Base-by-base conservation (phyloP, 805 yeast genomes). In the Sugiyamaella chiloensis region DNA sequence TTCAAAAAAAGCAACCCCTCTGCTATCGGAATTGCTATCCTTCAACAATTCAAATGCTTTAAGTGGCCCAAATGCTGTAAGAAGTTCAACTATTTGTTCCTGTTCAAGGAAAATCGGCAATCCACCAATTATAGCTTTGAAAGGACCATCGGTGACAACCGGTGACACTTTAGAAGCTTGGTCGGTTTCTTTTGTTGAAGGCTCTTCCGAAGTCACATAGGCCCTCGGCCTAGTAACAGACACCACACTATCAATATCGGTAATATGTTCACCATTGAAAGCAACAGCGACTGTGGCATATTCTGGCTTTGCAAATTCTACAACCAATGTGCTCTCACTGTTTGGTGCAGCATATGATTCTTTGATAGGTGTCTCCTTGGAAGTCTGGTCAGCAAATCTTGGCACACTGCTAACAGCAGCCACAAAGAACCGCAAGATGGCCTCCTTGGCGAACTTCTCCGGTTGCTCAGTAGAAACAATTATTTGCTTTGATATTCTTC, bases 1-100 rank as follows among this genome's bases (percentile, higher is more conserved):
- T 48, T 79, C 80, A 26, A 75, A 75, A 65, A 82, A 82, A 2
- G 79, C 83, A 20, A 79, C 60, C 0, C 88, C 88, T 50, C 71
- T 66, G 1, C 81, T 72, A n/a, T 70, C 72, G 40, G 72, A 73
- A 4, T 74, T 69, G 35, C 70, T 69, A 30, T 62, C 58, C 11
- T 71, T 61, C 12, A 80, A 54, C 16, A 79, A 55, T 32, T 71
- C 69, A 32, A 80, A 66, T 0, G 68, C 63, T 19, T 62, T 60
- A 1, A 81, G 53, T 14, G 57, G 51, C 0, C 76, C 77, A 46
- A 73, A 67, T 2, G 68, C 65, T 19, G 56, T 58, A 8, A 83
- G 60, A 7, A 68, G 64, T 16, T 73, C 75, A 2, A 61, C 49
- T 6, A 83, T 54, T 20, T 70, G 71, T 2, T 75, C 70, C 40